Evolutionary conservation across 495 filamentous ascomycete species (phyloP), one percentile per base, ranked within the genome.

Genomic region (Daldinia decipiens): DNA sequence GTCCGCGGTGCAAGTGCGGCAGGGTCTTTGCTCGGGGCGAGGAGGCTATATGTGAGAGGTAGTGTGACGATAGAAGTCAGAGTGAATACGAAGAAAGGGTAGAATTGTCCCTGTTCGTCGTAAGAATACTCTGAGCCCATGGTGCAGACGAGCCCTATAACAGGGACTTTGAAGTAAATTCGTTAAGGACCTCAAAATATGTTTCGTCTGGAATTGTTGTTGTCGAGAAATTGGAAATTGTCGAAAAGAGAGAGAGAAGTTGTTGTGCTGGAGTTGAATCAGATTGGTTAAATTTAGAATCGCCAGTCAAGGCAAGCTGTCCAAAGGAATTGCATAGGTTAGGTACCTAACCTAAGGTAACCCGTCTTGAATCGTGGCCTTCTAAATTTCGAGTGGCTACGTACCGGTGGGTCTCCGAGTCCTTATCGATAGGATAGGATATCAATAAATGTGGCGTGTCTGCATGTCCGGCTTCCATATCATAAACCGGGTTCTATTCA

Each of bases 101-200:
- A 99, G 85, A 97, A 97, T 89, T 97, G 91, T 50, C 94, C 95
- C 89, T 98, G 87, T 76, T 97, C 93, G 87, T 99, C 95, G 82
- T 99, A 99, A 73, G 90, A 95, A 85, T 99, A 99, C 79, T 98
- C 95, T 72, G 93, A 93, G 76, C 93, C 94, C 93, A 96, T 97
- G 74, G 77, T 88, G 88, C 70, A 67, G 72, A 77, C 38, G 64
- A 66, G 73, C 73, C 72, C 75, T 73, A 68, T 50, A 51, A 61
- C 63, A 77, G 75, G 75, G 75, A 71, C 69, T 77, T 73, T 53
- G 3, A 56, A 50, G 54, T 7, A 57, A 9, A 5, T 57, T 47
- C 47, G 63, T 59, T 38, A n/a, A 67, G 15, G 19, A 64, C 31
- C 53, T 57, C 62, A 72, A 40, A 59, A 60, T 67, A 34, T 52